Percentiles rank a stretch among this genome's conserved stretches.
These are phyloP conservation scores for Psophocarpus tetragonolobus DNA, from an alignment of 306 rosid genomes.

Conservation along the genomic window DNA sequence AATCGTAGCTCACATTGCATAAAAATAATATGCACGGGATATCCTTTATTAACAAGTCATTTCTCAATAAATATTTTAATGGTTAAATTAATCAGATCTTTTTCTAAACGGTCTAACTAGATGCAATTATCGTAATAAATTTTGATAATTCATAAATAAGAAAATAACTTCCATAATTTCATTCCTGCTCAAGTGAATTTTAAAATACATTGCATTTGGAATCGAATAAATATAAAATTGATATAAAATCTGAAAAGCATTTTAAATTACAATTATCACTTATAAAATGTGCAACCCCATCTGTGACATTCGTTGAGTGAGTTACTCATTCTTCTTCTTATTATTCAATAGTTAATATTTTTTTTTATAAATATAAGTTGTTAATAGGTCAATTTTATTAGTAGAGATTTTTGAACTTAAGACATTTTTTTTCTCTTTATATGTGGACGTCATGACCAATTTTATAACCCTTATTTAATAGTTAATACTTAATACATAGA, in stretches of 20 bases:
- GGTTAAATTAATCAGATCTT: neutral
- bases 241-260: neutral
- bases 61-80: neutral
- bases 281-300: neutral
- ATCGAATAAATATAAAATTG: neutral
- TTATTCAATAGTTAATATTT: too few species aligned
- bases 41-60: slow-evolving; percentile 3
- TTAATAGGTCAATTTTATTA: too few species aligned
- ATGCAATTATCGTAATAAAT: neutral
- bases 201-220: neutral
- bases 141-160: neutral
- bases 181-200: neutral
- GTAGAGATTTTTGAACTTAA: too few species aligned
- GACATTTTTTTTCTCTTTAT: too few species aligned
- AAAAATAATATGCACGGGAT: neutral
- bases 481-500: too few species aligned
- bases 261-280: neutral
- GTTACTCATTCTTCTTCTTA: too few species aligned
- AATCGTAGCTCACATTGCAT: slow-evolving; percentile 1
- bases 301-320: too few species aligned
- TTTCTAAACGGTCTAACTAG: neutral
- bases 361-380: too few species aligned
- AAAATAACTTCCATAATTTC: neutral
- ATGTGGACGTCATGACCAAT: too few species aligned
- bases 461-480: too few species aligned